Percentiles rank a stretch among this genome's conserved stretches.
Conservation (phyloP, 495 filamentous ascomycete genomes). For the Penicillium soppii region DNA sequence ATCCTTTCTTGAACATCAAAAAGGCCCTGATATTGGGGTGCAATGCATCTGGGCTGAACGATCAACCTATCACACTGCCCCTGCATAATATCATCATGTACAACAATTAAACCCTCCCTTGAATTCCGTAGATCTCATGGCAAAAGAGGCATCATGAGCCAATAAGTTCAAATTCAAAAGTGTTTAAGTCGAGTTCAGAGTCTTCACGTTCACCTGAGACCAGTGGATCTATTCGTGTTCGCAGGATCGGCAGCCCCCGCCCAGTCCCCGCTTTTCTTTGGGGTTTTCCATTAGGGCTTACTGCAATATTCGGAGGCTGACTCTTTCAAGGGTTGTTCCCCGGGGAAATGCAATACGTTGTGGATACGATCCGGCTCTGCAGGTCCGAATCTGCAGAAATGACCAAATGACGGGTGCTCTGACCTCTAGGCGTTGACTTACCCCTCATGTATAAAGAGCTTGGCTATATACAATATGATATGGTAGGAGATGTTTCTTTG, state of each 20-base stretch:
- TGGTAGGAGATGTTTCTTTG: not conserved
- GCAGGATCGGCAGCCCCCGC: too few species aligned
- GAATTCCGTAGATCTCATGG: too few species aligned
- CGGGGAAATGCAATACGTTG: not conserved
- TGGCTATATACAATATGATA: not conserved
- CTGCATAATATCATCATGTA: too few species aligned
- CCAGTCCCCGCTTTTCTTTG: not conserved
- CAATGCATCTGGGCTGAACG: not conserved
- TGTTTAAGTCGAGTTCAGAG: too few species aligned
- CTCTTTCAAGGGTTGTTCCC: not conserved
- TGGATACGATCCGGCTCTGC: not conserved
- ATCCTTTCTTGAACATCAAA: not conserved
- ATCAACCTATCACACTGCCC: not conserved
- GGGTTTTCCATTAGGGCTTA: not conserved
- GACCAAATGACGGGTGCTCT: not conserved
- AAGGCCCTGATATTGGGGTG: not conserved
- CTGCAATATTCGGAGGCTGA: not conserved
- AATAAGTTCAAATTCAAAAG: too few species aligned
- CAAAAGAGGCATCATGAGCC: too few species aligned
- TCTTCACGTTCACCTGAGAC: too few species aligned
- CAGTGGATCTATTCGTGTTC: too few species aligned
- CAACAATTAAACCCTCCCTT: too few species aligned
- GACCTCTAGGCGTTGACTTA: not conserved
- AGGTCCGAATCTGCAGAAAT: not conserved
- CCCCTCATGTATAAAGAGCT: not conserved